Base-by-base conservation (phyloP, 2,329 filamentous ascomycete genomes). In the Lasiodiplodia sp. region DNA sequence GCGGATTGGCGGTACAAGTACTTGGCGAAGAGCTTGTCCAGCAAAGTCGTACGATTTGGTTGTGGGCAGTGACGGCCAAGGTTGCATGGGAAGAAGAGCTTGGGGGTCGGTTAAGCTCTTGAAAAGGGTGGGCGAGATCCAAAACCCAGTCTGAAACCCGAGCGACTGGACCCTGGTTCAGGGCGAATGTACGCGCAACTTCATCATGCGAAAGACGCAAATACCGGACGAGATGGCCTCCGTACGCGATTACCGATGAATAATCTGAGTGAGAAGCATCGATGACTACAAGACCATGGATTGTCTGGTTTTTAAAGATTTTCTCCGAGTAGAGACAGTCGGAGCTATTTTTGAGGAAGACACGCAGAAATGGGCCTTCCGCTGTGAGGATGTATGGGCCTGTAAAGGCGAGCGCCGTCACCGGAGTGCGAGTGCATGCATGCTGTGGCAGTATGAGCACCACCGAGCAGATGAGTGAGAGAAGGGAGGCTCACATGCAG, bases 1-100 rank as follows among this genome's bases (percentile, higher is more conserved):
- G 57, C 38, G 23, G 8, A 31, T 12, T 34, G 57, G 57, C 21
- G 34, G 23, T n/a, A 62, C 4, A 52, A 52, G 60, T 40, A 58
- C 65, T 67, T 67, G 65, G 65, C 53, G 34, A 38, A 25, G 44
- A 52, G 53, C 55, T 60, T 38, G 55, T 58, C 53, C 65, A 67
- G 31, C 40, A 67, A 40, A 67, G 47, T 37, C 84, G 83, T 7
- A 92, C 78, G 5, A 96, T 83, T 62, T 93, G 90, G 83, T 98
- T 97, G 79, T 98, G 94, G 1, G 95, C 93, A 2, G 94, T 97
- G 18, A 96, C 88, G 18, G 87, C 88, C 12, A 79, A 76, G 69
- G 73, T 73, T 7, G 57, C 38, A 60, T 23, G 38, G 38, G 57
- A 10, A 63, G 25, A 18, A 63, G 58, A 63, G 58, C 58, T 63